Conservation (phyloP, 2,329 filamentous ascomycete genomes). For the Cladosporium sp. region DNA sequence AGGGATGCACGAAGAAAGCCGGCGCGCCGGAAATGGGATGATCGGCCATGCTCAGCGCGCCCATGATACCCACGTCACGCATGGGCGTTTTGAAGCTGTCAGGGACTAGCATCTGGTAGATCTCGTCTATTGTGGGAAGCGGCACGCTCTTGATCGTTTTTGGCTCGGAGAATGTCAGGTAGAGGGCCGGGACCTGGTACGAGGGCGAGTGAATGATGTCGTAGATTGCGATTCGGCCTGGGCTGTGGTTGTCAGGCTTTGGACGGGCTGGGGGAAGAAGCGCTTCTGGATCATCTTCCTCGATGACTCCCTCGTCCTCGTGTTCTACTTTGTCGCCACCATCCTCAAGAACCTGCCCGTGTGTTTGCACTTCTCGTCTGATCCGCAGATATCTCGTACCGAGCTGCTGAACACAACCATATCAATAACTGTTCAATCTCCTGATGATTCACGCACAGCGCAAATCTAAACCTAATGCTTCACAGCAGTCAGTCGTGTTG, state of each 20-base stretch:
- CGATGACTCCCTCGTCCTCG: not conserved
- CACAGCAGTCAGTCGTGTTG: too few relatives aligned
- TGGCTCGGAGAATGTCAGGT: constrained; percentile 30
- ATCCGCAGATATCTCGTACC: constrained; percentile 3
- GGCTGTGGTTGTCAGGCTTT: not conserved
- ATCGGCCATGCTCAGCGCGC: constrained; percentile 44
- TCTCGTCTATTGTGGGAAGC: constrained; percentile 21
- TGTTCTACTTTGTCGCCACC: not conserved
- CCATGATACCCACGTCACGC: constrained; percentile 30
- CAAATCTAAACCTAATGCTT: not conserved
- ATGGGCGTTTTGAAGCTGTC: constrained; percentile 28
- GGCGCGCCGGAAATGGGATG: constrained; percentile 75
- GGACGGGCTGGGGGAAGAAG: not conserved
- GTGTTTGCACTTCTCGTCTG: not conserved
- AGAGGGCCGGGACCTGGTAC: constrained; percentile 42
- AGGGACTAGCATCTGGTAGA: constrained; percentile 35
- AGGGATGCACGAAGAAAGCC: constrained; percentile 88
- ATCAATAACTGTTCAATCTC: not conserved
- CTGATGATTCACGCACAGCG: not conserved
- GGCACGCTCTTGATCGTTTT: not conserved
- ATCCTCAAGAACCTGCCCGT: not conserved
- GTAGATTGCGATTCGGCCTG: constrained; percentile 22
- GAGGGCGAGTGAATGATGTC: constrained; percentile 39
- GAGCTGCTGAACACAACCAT: not conserved
- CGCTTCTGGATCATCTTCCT: constrained; percentile 6